phyloP scores from a whole-genome alignment of 257 asterid species.

The Parsonsia alboflavescens region DNA sequence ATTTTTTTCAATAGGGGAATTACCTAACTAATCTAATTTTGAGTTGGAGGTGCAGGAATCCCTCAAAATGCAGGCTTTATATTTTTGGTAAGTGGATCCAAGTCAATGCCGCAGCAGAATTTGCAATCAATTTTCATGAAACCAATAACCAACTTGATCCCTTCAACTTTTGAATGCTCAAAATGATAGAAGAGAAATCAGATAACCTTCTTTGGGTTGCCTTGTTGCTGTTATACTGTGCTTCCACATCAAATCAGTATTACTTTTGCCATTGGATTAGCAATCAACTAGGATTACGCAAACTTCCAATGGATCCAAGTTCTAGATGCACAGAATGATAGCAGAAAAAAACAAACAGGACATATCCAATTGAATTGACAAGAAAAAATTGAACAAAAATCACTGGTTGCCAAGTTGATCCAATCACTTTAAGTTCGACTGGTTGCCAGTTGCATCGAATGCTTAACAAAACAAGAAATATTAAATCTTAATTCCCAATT shows the following conservation, averaged over 20 bases:
- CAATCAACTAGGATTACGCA: neutral
- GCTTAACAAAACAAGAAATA: neutral
- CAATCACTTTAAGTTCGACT: no score
- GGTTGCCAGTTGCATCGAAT: neutral
- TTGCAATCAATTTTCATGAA: neutral
- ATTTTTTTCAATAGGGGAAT: neutral
- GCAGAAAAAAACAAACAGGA: neutral
- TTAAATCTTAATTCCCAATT: neutral
- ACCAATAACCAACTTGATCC: neutral
- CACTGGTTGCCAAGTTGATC: no score
- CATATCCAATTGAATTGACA: no score
- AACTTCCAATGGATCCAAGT: neutral
- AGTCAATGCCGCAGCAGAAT: neutral
- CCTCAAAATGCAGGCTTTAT: neutral
- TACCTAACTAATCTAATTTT: neutral
- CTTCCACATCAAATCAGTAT: neutral
- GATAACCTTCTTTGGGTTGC: neutral
- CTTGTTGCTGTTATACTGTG: neutral
- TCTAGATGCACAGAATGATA: neutral
- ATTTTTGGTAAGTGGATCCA: neutral
- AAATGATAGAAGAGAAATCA: neutral
- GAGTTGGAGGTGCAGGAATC: neutral
- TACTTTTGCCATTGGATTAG: neutral
- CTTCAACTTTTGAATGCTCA: neutral
- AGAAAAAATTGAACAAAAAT: no score